Conservation (phyloP, 2,329 filamentous ascomycete species). For the Neocucurbitaria cava region DNA sequence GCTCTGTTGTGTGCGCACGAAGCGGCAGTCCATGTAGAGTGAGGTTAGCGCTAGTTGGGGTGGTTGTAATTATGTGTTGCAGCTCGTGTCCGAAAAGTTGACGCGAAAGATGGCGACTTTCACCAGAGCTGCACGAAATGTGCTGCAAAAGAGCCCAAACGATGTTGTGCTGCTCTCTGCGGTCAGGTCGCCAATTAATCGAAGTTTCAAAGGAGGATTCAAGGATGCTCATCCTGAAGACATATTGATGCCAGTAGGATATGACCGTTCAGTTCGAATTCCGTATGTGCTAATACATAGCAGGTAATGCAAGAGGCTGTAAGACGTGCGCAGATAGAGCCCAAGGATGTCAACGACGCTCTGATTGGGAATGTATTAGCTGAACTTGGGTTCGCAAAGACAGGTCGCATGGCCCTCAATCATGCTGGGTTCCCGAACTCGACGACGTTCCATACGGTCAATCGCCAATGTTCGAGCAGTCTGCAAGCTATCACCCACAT, state of each 20-base stretch:
- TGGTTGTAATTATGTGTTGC: conserved; percentile 1
- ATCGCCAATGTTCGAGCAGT: conserved; percentile 96
- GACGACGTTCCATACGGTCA: conserved; percentile 78
- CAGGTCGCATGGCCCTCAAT: conserved; percentile 83
- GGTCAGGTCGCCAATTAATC: conserved; percentile 84
- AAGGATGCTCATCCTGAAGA: conserved; percentile 93
- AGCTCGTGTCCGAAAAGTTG: neutral
- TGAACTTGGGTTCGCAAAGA: conserved; percentile 89
- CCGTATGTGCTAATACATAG: conserved; percentile 19
- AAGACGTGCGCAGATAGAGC: conserved; percentile 33
- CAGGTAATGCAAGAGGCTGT: conserved; percentile 73
- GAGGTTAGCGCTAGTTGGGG: conserved; percentile 12
- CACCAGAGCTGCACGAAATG: conserved; percentile 53
- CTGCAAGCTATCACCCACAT: conserved; percentile 95
- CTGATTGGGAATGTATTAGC: conserved; percentile 73
- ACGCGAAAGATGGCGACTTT: conserved; percentile 34
- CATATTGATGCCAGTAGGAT: conserved; percentile 67
- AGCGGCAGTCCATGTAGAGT: conserved; percentile 29
- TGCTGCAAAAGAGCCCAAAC: conserved; percentile 87
- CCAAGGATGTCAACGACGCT: conserved; percentile 33
- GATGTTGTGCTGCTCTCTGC: conserved; percentile 95
- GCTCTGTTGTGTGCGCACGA: conserved; percentile 15
- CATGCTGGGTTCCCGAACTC: conserved; percentile 94
- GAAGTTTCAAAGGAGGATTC: conserved; percentile 88
- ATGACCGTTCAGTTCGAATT: conserved; percentile 70